Base-by-base conservation (phyloP, 2,329 filamentous ascomycete species). In the Arthrobotrys conoides region DNA sequence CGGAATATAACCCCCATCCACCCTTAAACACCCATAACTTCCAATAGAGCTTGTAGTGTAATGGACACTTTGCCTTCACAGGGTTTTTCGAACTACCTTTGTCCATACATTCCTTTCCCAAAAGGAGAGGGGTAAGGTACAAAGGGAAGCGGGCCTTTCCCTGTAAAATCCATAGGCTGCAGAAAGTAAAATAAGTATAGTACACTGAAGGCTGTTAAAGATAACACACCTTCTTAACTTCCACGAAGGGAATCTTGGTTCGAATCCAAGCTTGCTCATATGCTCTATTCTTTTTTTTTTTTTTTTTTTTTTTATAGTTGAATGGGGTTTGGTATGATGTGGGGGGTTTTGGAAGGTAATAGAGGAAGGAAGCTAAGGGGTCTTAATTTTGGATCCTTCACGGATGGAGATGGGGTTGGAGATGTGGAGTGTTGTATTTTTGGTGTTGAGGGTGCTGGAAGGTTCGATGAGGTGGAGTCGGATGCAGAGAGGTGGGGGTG, bases 241-340 rank as follows among this genome's bases (percentile, higher is more conserved):
- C 22, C 33, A 24, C 14, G 66, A 61, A 76, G 67, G 72, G 66
- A 48, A 71, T 71, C 72, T 76, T 76, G 72, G 72, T 76, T 76
- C 72, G 72, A 76, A 76, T 76, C 72, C 72, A 76, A 76, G 72
- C 66, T 66, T 76, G 66, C 72, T 76, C 72, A 76, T 67, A 61
- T 65, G 27, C 5, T 51, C 1, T 14, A 41, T n/a, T 68, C 63
- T 24, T 59, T 59, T 59, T 59, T 36, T 14, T 22, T 14, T 3
- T 5, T 27, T 66, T 65, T 24, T 22, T 18, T 9, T 3, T 16
- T 41, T 41, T 41, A 30, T 30, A 3, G 3, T 6, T 30, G 3
- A 30, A 30, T 3, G 6, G 27, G 27, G 27, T 38, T 38, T 38
- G 36, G 36, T 38, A 30, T 38, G 10, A 14, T 5, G 12, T 38